phyloP scores from a whole-genome alignment of 1,284 basidiomycete genomes.

The Phellinidium pouzarii region DNA sequence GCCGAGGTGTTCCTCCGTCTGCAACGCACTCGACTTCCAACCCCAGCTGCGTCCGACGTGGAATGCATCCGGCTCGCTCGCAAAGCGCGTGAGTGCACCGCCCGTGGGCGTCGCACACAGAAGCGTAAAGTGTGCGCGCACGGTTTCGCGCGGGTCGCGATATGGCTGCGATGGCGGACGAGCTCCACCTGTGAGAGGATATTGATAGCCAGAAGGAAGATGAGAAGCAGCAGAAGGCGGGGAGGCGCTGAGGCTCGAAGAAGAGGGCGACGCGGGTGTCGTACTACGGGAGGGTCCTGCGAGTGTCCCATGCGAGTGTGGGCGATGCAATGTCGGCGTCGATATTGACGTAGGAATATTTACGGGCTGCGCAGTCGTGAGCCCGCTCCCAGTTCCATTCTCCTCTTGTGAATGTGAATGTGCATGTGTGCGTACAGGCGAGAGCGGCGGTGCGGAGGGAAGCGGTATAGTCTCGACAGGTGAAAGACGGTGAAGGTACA shows the following conservation, averaged over 20 bases:
- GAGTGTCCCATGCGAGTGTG: conserved; percentile 7
- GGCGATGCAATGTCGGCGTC: conserved; percentile 11
- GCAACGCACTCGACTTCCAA: conserved; percentile 67
- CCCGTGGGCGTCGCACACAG: conserved; percentile 79
- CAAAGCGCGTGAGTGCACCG: conserved; percentile 76
- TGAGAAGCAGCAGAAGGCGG: conserved; percentile 18
- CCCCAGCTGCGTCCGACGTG: conserved; percentile 76
- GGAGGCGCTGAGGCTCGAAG: conserved; percentile 19
- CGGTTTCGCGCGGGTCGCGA: conserved; percentile 61
- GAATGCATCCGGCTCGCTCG: conserved; percentile 83
- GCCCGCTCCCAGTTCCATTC: not conserved
- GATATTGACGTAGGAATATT: conserved; percentile 13
- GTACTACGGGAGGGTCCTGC: conserved; percentile 14
- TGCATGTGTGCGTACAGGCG: not conserved
- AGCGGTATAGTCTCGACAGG: conserved; percentile 41
- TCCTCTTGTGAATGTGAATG: not conserved
- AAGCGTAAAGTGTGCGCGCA: conserved; percentile 78
- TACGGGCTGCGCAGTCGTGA: conserved; percentile 4
- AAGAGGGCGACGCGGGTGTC: conserved; percentile 23
- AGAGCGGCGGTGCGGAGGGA: conserved; percentile 10
- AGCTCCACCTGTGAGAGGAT: conserved; percentile 27
- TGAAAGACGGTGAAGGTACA: conserved; percentile 86
- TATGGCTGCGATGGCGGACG: conserved; percentile 56
- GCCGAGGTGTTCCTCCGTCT: conserved; percentile 42
- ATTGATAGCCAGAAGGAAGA: conserved; percentile 30